phyloP scores from a whole-genome alignment of 2,329 filamentous ascomycete genomes.

The Mollisia scopiformis region DNA sequence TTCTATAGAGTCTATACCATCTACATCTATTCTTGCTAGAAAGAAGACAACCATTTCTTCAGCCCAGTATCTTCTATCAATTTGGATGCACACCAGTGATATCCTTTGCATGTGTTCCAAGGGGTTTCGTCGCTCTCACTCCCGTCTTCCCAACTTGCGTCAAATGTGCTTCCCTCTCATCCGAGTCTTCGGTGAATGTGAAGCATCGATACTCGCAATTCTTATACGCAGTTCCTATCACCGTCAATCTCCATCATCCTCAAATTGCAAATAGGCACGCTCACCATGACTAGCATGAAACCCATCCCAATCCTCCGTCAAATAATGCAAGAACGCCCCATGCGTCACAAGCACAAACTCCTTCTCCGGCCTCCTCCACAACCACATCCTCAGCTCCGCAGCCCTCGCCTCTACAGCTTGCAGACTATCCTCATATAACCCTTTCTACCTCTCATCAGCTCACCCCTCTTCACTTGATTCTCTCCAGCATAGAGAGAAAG shows the following conservation, averaged over 20 bases:
- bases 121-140: constrained; percentile 6
- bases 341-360: constrained; percentile 23
- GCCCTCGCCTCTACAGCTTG: constrained; percentile 17
- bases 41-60: no score
- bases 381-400: constrained; percentile 17
- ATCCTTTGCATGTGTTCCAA: constrained; percentile 16
- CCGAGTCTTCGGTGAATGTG: constrained; percentile 20
- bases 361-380: constrained; percentile 20
- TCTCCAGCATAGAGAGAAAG: background rate
- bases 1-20: no score
- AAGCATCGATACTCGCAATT: constrained; percentile 22
- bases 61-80: no score
- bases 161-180: constrained; percentile 20
- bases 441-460: constrained; percentile 13
- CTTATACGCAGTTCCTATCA: constrained; percentile 20
- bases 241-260: background rate
- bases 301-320: constrained; percentile 22
- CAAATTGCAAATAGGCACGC: background rate
- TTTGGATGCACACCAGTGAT: constrained; percentile 15
- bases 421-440: constrained; percentile 19
- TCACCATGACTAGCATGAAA: constrained; percentile 14
- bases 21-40: background rate
- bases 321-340: constrained; percentile 23
- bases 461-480: background rate
- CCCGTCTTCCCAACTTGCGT: constrained; percentile 14